phyloP scores from a whole-genome alignment of 805 yeast genomes.

The Saccharomycopsis lassenensis region DNA sequence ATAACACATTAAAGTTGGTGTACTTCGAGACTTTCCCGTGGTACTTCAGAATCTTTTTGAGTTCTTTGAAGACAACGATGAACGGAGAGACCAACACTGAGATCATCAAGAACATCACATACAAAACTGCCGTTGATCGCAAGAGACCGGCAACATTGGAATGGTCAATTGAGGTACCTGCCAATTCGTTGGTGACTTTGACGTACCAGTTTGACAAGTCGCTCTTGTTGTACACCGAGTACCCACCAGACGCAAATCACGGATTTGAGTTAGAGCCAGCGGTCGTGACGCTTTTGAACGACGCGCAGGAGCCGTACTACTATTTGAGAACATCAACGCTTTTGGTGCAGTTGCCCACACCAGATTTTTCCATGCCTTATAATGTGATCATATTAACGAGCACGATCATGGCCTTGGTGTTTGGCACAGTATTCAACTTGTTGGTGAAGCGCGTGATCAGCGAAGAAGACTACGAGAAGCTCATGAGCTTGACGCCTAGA shows the following conservation, averaged over 20 bases:
- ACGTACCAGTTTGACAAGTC: constrained; percentile 83
- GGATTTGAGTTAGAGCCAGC: constrained; percentile 95
- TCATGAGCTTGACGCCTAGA: constrained; percentile 3
- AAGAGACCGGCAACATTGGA: constrained; percentile 77
- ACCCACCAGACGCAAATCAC: constrained; percentile 99
- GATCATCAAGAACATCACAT: constrained; percentile 42
- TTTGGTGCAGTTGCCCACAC: constrained; percentile 81
- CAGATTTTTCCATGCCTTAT: constrained; percentile 98
- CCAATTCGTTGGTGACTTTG: constrained; percentile 45
- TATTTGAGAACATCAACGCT: constrained; percentile 77
- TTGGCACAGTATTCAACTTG: constrained; percentile 77
- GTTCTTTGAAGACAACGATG: constrained; percentile 46
- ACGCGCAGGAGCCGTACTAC: constrained; percentile 26
- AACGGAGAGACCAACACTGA: constrained; percentile 23
- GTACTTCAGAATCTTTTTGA: constrained; percentile 78
- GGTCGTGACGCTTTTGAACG: constrained; percentile 45
- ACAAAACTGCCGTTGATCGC: constrained; percentile 73
- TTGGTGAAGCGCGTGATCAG: constrained; percentile 65
- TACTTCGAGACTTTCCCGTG: constrained; percentile 85
- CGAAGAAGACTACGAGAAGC: constrained; percentile 41
- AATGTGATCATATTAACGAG: constrained; percentile 91
- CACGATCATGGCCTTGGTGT: constrained; percentile 84
- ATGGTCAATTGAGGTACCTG: constrained; percentile 52
- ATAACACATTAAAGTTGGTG: constrained; percentile 36
- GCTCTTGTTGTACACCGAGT: constrained; percentile 72